Percentiles rank a stretch among this genome's conserved stretches.
Evolutionary conservation across 768 basidiomycete genomes (phyloP).

Genomic region (Pholiota conissans): DNA sequence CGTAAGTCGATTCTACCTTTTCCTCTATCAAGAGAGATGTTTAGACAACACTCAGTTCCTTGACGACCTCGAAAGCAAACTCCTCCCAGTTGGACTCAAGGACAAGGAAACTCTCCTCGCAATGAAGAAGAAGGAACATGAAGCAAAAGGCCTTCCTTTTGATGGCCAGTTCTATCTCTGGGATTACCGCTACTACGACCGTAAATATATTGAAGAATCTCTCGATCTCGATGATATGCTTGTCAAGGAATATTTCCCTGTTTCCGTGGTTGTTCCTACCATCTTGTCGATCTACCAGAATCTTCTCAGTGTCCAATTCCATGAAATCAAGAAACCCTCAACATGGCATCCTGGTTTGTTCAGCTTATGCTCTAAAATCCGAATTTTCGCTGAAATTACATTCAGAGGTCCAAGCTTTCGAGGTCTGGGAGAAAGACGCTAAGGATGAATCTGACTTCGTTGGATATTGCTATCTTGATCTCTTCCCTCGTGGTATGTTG

Average conservation of each 20-base stretch:
- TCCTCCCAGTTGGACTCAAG: conserved; percentile 69
- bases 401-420: conserved; percentile 77
- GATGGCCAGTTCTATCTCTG: conserved; percentile 79
- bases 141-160: conserved; percentile 55
- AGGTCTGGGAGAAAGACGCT: conserved; percentile 82
- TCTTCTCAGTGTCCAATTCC: conserved; percentile 75
- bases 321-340: conserved; percentile 51
- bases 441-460: conserved; percentile 72
- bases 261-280: conserved; percentile 76
- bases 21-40: not conserved
- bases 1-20: conserved; percentile 42
- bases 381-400: not conserved
- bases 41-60: conserved; percentile 56
- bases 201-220: conserved; percentile 63
- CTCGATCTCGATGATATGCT: conserved; percentile 73
- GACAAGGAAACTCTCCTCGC: conserved; percentile 68
- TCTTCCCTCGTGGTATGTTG: conserved; percentile 76
- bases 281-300: conserved; percentile 85
- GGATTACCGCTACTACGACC: conserved; percentile 81
- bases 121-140: conserved; percentile 76
- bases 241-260: conserved; percentile 91
- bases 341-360: conserved; percentile 79
- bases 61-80: conserved; percentile 69
- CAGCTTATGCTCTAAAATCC: not conserved
- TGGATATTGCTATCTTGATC: conserved; percentile 86